Base-by-base conservation (phyloP, 176 grass and related monocot species). In the Ampelocalamus luodianensis region DNA sequence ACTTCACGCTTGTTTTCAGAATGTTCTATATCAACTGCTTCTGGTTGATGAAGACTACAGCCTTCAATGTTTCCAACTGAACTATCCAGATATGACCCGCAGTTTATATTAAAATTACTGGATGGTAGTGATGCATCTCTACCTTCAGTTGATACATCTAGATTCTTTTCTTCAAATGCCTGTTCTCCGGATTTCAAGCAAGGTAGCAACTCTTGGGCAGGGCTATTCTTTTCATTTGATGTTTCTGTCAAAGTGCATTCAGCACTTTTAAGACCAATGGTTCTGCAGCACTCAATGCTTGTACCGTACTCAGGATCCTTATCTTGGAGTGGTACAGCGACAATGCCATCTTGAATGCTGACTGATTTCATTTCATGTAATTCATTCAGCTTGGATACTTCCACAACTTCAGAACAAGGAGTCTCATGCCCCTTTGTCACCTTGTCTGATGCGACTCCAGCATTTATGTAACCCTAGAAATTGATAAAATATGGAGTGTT, bases 401-500 rank as follows among this genome's bases (percentile, higher is more conserved):
- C 80, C 76, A 82, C 42, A 88, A 70, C 68, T 89, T 89, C 87
- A 62, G 55, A 83, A 86, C 63, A 78, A 75, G 51, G 37, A 74
- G 59, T 78, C 13, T 6, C 17, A 18, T 40, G 65, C 18, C 46
- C 87, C 62, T 71, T 62, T 38, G 14, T 26, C 44, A 75, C 76
- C 45, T 93, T 89, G 56, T 82, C 67, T 44, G 85, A 98, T 70
- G 92, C 90, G 76, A 99, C 92, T 82, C 96, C 96, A 79, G 96
- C 62, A 96, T 99, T 99, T 94, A 99, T 99, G 77, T 92, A 94
- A 79, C 96, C 93, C 96, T 99, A 77, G 10, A 29, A 62, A 89
- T 80, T 66, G 26, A 91, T 56, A 58, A 59, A 70, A 74, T 42
- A 83, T 37, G 17, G 42, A 53, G 49, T 75, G 43, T 69, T 45